Base-by-base conservation (phyloP, 2,329 filamentous ascomycete species). In the Lachnellula suecica region DNA sequence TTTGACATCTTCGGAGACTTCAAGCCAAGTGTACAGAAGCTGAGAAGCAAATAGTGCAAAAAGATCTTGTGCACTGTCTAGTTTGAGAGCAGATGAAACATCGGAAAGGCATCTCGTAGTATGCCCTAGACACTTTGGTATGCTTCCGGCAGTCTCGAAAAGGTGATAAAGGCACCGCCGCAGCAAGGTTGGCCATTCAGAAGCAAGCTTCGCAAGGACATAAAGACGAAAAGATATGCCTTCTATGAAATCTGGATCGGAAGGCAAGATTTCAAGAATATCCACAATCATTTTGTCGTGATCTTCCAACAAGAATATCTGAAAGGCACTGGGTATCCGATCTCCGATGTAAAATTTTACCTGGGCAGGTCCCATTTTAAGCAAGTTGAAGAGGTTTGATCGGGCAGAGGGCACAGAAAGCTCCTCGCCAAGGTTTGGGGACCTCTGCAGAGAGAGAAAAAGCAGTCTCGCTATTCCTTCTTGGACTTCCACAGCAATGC, bases 121-220 rank as follows among this genome's bases (percentile, higher is more conserved):
- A 71, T 97, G 88, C 19, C 77, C 73, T 19, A 79, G 76, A 6
- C 88, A 87, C 10, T 74, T 71, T 3, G 79, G 71, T 13, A 96
- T 82, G 51, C 84, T 84, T 1, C 88, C 90, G 2, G 92, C 89
- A 0, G 88, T 91, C 68, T 97, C 94, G 62, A 97, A 96, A 20
- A 97, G 91, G 68, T 94, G 88, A 68, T 97, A 99, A 17, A 96
- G 88, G 59, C 91, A 91, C 58, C 88, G 84, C 47, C 92, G 86
- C 40, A 97, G 78, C 19, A 97, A 77, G 0, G 92, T 96, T 53
- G 91, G 85, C 89, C 93, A 97, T 46, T 77, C 74, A 25, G 90
- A 89, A 22, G 89, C 94, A 52, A 99, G 74, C 50, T 84, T 84
- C 1, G 88, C 83, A 10, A 97, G 74, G 8, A 90, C 82, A 56